Evolutionary conservation across 306 rosid genomes (phyloP).

Genomic region (Cucurbita maxima): DNA sequence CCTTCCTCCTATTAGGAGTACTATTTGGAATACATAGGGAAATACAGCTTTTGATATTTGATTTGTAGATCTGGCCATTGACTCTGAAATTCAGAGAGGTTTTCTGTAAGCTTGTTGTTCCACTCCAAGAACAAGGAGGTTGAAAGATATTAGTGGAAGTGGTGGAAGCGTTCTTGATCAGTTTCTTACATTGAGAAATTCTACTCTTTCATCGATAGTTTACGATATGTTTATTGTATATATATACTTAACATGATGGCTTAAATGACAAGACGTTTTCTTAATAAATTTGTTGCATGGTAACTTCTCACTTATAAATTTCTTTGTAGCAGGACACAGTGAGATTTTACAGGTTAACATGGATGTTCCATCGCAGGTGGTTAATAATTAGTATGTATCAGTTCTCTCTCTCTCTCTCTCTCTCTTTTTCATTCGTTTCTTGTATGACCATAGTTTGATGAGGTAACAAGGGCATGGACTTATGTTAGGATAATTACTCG

Average conservation of each 20-base stretch:
- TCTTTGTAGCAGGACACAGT: constrained; percentile 20
- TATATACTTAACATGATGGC: constrained; percentile 11
- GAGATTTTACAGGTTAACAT: constrained; percentile 20
- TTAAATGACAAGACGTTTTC: not conserved
- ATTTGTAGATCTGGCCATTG: too few relatives aligned
- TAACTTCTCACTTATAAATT: not conserved
- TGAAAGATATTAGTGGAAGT: not conserved
- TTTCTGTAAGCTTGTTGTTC: not conserved
- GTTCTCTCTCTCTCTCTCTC: not conserved
- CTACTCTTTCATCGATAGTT: not conserved
- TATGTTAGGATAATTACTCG: too few relatives aligned
- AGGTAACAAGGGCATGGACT: not conserved
- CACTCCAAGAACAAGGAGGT: not conserved
- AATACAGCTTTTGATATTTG: too few relatives aligned
- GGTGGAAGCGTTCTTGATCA: not conserved
- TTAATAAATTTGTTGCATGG: not conserved
- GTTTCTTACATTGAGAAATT: too few relatives aligned
- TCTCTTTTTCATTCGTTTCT: not conserved
- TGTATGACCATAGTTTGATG: not conserved
- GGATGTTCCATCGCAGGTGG: constrained; percentile 19
- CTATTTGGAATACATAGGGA: too few relatives aligned
- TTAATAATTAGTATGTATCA: constrained; percentile 23
- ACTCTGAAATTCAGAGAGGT: not conserved
- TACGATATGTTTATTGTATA: not conserved
- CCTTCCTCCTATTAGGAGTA: not conserved